phyloP scores from a whole-genome alignment of 805 yeast genomes.

The Metschnikowia gelsemii region DNA sequence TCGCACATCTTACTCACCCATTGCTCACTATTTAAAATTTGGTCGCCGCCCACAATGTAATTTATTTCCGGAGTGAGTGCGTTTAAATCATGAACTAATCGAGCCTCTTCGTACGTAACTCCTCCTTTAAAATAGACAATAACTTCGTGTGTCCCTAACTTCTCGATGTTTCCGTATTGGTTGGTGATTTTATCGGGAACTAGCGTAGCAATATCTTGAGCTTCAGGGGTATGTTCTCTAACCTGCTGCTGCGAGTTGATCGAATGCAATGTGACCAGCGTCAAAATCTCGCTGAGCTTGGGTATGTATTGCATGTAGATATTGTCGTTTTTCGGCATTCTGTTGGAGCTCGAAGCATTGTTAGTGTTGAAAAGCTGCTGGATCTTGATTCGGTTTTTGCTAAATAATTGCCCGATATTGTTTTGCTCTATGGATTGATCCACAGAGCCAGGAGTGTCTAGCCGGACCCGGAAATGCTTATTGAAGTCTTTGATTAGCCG shows the following conservation, averaged over 20 bases:
- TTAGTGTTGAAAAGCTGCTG: conserved; percentile 31
- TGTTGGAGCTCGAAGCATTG: conserved; percentile 15
- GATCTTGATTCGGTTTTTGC: conserved; percentile 33
- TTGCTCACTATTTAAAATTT: conserved; percentile 32
- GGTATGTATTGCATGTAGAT: conserved; percentile 93
- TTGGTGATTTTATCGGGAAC: conserved; percentile 37
- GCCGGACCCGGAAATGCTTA: conserved; percentile 7
- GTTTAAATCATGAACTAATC: conserved; percentile 73
- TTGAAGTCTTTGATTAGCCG: conserved; percentile 25
- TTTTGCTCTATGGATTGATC: conserved; percentile 9
- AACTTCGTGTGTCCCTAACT: conserved; percentile 56
- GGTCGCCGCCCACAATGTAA: conserved; percentile 74
- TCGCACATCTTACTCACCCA: conserved; percentile 39
- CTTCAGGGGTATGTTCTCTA: conserved; percentile 10
- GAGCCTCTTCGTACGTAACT: conserved; percentile 86
- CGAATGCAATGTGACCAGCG: conserved; percentile 18
- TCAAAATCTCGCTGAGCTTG: conserved; percentile 50
- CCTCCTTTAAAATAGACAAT: conserved; percentile 82
- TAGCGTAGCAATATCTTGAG: conserved; percentile 31
- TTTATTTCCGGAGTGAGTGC: conserved; percentile 55
- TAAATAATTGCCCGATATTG: conserved; percentile 32
- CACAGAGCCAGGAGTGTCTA: not conserved
- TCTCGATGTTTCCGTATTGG: conserved; percentile 26
- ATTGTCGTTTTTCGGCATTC: conserved; percentile 48
- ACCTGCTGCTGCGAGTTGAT: conserved; percentile 11